Evolutionary conservation across 2,329 filamentous ascomycete genomes (phyloP).

Genomic region (Exophiala calicioides): DNA sequence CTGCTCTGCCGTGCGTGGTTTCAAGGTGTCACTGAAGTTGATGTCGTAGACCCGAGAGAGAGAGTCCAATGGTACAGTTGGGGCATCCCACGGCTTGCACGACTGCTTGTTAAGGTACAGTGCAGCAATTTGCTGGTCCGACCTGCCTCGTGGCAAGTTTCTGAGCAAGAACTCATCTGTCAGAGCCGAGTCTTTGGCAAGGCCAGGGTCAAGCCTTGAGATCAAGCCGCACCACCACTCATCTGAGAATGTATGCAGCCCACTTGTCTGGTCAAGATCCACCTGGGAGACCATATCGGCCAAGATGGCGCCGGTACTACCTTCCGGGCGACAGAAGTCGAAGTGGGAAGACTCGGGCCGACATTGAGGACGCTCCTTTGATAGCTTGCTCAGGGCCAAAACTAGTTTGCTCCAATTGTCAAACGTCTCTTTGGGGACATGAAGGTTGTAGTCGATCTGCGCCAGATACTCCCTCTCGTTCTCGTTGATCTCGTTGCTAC

Average conservation of each 20-base stretch:
- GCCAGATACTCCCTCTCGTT: conserved; percentile 92
- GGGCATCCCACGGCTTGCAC: conserved; percentile 4
- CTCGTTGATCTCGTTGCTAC: conserved; percentile 89
- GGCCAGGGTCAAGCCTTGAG: conserved; percentile 18
- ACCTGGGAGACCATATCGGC: conserved; percentile 23
- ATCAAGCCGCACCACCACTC: conserved; percentile 25
- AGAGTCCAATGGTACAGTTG: conserved; percentile 2
- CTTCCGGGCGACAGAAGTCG: conserved; percentile 11
- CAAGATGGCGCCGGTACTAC: conserved; percentile 14
- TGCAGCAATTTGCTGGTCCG: conserved; percentile 2
- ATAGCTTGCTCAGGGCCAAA: conserved; percentile 50
- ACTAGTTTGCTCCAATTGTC: conserved; percentile 94
- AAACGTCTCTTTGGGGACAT: conserved; percentile 86
- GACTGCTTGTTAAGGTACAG: conserved; percentile 7
- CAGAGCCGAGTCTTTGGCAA: conserved; percentile 20
- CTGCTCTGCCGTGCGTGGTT: conserved; percentile 10
- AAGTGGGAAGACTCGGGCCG: conserved; percentile 1
- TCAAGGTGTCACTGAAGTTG: conserved; percentile 24
- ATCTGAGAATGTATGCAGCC: conserved; percentile 12
- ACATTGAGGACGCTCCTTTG: conserved; percentile 21
- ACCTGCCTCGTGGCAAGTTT: conserved; percentile 14
- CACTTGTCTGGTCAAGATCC: conserved; percentile 9
- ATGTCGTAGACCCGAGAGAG: conserved; percentile 14
- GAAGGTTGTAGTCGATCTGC: conserved; percentile 90
- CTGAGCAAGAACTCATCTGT: conserved; percentile 20